Conservation (phyloP, 2,329 filamentous ascomycete species). For the Fusarium equiseti region DNA sequence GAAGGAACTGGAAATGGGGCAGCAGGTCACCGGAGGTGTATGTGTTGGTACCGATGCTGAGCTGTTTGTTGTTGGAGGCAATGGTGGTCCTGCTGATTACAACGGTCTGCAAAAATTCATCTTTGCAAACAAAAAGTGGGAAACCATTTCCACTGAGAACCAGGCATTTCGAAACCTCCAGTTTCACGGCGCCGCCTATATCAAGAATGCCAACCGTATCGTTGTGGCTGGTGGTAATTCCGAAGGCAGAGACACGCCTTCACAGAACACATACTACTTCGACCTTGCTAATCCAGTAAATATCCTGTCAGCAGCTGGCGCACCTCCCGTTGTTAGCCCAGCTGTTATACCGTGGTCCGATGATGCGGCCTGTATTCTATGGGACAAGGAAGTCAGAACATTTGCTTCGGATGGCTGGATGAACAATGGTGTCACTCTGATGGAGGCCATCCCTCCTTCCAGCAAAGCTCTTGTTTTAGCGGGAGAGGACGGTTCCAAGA, state of each 20-base stretch:
- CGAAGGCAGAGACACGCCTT: constrained; percentile 67
- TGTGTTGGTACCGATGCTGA: constrained; percentile 81
- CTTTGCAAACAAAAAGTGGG: constrained; percentile 67
- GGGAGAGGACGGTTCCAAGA: constrained; percentile 81
- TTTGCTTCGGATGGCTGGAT: constrained; percentile 76
- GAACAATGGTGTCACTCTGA: constrained; percentile 70
- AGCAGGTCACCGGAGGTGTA: constrained; percentile 77
- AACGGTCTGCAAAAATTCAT: constrained; percentile 79
- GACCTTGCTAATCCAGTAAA: constrained; percentile 72
- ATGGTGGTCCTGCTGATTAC: constrained; percentile 66
- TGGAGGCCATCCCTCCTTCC: constrained; percentile 65
- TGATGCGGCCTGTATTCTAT: constrained; percentile 75
- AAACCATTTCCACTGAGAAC: constrained; percentile 54
- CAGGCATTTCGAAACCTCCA: constrained; percentile 69
- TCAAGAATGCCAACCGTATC: constrained; percentile 77
- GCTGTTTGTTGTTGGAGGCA: constrained; percentile 86
- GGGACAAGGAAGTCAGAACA: constrained; percentile 76
- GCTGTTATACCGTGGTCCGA: constrained; percentile 81
- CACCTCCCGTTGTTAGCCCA: constrained; percentile 73
- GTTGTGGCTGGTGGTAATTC: constrained; percentile 84
- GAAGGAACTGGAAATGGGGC: constrained; percentile 73
- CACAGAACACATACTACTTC: constrained; percentile 82
- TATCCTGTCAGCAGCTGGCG: constrained; percentile 69
- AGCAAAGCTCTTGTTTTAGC: constrained; percentile 74
- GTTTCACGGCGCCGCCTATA: constrained; percentile 81